Conservation (phyloP, 2,329 filamentous ascomycete genomes). For the Penicillium sp. region DNA sequence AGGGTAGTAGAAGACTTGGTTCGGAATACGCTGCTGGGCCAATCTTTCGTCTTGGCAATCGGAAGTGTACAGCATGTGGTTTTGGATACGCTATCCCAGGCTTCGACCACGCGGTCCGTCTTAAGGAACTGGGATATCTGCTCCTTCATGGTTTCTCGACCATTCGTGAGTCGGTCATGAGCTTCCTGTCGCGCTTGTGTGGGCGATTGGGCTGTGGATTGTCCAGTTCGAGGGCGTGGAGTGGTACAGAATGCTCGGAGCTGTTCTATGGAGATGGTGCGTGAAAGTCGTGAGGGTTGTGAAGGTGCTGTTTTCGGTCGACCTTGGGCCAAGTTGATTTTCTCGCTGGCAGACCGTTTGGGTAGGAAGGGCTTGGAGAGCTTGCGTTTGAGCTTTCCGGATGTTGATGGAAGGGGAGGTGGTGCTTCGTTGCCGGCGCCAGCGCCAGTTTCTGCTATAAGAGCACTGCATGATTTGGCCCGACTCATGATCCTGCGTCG, state of each 20-base stretch:
- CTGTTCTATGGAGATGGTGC: constrained; percentile 28
- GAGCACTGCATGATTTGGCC: constrained; percentile 26
- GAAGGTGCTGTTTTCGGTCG: constrained; percentile 30
- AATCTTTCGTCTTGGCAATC: constrained; percentile 19
- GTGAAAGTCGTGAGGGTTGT: constrained; percentile 20
- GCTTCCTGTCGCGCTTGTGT: constrained; percentile 8
- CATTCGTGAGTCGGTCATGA: constrained; percentile 4
- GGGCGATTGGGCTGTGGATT: constrained; percentile 12
- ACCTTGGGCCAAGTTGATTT: constrained; percentile 4
- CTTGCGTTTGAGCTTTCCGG: constrained; percentile 22
- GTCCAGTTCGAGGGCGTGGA: constrained; percentile 18
- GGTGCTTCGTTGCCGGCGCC: constrained; percentile 1
- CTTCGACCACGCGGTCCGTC: constrained; percentile 33
- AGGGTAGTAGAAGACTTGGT: constrained; percentile 22
- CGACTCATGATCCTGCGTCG: constrained; percentile 15
- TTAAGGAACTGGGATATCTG: constrained; percentile 35
- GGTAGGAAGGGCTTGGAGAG: constrained; percentile 24
- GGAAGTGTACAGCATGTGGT: constrained; percentile 18
- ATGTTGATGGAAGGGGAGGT: constrained; percentile 12
- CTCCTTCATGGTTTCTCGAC: constrained; percentile 29
- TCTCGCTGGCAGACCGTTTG: constrained; percentile 20
- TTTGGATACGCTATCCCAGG: constrained; percentile 28
- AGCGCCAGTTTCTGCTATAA: constrained; percentile 9
- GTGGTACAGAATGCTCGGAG: constrained; percentile 21
- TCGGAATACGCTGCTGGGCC: constrained; percentile 34